Evolutionary conservation across 2,329 filamentous ascomycete genomes (phyloP).

Genomic region (Xenoacremonium recifei): DNA sequence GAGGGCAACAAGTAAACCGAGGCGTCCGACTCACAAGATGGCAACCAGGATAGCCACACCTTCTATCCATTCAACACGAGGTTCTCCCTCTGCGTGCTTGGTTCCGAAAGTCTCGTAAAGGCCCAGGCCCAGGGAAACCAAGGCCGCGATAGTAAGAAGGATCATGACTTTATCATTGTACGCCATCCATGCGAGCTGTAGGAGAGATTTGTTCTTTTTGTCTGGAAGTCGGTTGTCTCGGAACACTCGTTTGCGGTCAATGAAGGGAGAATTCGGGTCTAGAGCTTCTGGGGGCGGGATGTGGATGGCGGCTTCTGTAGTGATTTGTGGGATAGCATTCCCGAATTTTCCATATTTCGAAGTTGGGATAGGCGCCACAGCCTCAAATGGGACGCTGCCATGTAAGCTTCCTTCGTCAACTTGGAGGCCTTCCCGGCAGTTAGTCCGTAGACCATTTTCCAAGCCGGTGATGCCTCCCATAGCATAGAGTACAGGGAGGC

Average conservation of each 20-base stretch:
- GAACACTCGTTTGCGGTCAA: slow-evolving; percentile 42
- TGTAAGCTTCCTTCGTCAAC: slow-evolving; percentile 65
- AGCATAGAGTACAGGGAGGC: slow-evolving; percentile 69
- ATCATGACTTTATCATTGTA: slow-evolving; percentile 76
- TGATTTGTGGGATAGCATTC: slow-evolving; percentile 28
- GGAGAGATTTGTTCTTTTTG: slow-evolving; percentile 61
- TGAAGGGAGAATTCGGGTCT: slow-evolving; percentile 20
- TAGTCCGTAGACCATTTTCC: slow-evolving; percentile 69
- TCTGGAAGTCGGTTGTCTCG: slow-evolving; percentile 62
- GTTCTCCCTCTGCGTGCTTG: slow-evolving; percentile 40
- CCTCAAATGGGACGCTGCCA: slow-evolving; percentile 66
- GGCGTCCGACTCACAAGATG: slow-evolving; percentile 40
- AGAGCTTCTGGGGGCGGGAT: slow-evolving; percentile 23
- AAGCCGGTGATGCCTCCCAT: slow-evolving; percentile 71
- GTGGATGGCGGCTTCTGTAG: slow-evolving; percentile 21
- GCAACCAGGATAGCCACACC: slow-evolving; percentile 66
- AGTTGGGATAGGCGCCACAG: slow-evolving; percentile 45
- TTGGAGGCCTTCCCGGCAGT: slow-evolving; percentile 64
- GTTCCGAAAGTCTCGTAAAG: slow-evolving; percentile 65
- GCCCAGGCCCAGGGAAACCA: slow-evolving; percentile 67
- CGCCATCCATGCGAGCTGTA: slow-evolving; percentile 64
- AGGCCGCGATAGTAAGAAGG: slow-evolving; percentile 64
- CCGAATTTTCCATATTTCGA: slow-evolving; percentile 34
- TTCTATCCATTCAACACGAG: slow-evolving; percentile 67
- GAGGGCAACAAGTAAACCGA: slow-evolving; percentile 32